Evolutionary conservation across 2,329 filamentous ascomycete species (phyloP).

Genomic region (Fusarium camptoceras): DNA sequence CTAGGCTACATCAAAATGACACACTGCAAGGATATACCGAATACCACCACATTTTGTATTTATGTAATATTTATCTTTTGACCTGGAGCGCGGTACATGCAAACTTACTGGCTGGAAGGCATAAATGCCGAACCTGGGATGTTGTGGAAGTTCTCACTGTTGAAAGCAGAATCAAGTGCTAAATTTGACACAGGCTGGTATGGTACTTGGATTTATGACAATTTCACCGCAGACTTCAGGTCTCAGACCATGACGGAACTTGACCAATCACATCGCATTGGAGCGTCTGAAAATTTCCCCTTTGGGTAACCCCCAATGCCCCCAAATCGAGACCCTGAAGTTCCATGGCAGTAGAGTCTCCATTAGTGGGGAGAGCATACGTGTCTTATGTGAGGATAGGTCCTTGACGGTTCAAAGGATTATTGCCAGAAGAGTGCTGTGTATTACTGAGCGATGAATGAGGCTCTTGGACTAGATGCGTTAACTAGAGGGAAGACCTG

Average conservation of each 20-base stretch:
- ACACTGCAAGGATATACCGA: background rate
- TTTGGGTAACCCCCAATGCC: conserved; percentile 25
- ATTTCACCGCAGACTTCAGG: background rate
- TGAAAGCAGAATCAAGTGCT: background rate
- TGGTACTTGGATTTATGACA: background rate
- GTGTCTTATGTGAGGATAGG: background rate
- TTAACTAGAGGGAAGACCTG: background rate
- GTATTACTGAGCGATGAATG: background rate
- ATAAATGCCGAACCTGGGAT: background rate
- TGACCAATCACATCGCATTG: conserved; percentile 18
- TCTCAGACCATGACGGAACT: background rate
- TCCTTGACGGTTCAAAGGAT: background rate
- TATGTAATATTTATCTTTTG: background rate
- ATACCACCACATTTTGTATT: background rate
- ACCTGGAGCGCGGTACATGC: background rate
- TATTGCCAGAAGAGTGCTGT: background rate
- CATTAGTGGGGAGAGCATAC: background rate
- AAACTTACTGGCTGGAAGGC: background rate
- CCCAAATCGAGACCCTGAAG: background rate
- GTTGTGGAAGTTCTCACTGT: background rate
- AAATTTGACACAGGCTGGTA: background rate
- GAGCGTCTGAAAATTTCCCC: conserved; percentile 2
- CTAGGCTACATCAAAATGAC: background rate
- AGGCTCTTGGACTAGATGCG: background rate
- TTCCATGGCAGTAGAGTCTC: background rate